phyloP scores from a whole-genome alignment of 768 basidiomycete species.

The Mycena crocata region DNA sequence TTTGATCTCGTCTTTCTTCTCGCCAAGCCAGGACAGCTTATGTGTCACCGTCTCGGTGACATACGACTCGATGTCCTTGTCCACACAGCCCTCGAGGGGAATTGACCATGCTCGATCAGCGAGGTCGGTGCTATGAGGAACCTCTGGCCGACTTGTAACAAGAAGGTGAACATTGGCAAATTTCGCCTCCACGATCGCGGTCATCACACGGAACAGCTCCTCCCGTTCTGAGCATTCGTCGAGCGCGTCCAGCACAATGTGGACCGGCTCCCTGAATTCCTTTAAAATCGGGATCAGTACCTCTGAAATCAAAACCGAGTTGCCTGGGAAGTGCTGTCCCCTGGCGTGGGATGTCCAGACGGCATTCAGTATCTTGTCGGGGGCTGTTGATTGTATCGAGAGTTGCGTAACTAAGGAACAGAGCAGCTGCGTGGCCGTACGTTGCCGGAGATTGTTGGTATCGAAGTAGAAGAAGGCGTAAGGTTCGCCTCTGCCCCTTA shows the following conservation, averaged over 20 bases:
- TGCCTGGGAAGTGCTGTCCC: not conserved
- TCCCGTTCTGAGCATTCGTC: constrained; percentile 35
- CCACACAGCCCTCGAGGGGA: not conserved
- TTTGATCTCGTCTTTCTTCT: not conserved
- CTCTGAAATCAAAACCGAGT: constrained; percentile 11
- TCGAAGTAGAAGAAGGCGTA: constrained; percentile 17
- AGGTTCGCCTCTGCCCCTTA: not conserved
- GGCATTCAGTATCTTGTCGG: not conserved
- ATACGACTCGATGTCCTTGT: constrained; percentile 17
- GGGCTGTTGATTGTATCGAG: constrained; percentile 3
- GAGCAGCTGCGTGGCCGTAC: not conserved
- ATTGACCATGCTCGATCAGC: not conserved
- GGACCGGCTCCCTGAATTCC: constrained; percentile 10
- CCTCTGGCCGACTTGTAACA: constrained; percentile 32
- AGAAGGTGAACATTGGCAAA: constrained; percentile 19
- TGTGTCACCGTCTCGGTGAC: not conserved
- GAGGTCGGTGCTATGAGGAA: constrained; percentile 17
- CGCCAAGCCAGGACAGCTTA: not conserved
- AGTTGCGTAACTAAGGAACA: constrained; percentile 36
- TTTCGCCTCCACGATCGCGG: not conserved
- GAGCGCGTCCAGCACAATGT: constrained; percentile 36
- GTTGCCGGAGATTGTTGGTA: constrained; percentile 6
- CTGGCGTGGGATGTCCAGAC: not conserved
- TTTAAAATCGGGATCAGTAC: constrained; percentile 22
- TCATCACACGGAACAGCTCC: constrained; percentile 21